phyloP scores from a whole-genome alignment of 441 rosid genomes.

The Adansonia grandidieri region DNA sequence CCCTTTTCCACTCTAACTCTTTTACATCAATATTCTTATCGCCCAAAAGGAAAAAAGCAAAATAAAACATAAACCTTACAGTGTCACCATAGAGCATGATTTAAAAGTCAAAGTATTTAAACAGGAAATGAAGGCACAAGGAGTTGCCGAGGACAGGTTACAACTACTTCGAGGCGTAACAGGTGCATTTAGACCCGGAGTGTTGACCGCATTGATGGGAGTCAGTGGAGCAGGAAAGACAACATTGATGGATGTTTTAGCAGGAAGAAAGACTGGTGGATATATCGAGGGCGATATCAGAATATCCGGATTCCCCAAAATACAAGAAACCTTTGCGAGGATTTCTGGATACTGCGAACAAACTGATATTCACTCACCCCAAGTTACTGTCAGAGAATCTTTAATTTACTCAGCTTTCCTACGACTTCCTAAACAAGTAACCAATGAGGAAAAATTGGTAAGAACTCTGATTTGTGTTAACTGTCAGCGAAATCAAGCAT shows the following conservation, averaged over 20 bases:
- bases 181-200: constrained; percentile 87
- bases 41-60: background rate
- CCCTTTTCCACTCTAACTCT: background rate
- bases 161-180: constrained; percentile 75
- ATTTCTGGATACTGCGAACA: constrained; percentile 97
- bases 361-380: constrained; percentile 87
- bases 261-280: constrained; percentile 91
- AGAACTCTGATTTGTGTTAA: background rate
- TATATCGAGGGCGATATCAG: constrained; percentile 80
- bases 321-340: constrained; percentile 95
- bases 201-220: constrained; percentile 94
- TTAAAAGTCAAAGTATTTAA: background rate
- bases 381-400: constrained; percentile 84
- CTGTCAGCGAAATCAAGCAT: background rate
- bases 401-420: constrained; percentile 90
- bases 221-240: constrained; percentile 99
- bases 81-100: background rate
- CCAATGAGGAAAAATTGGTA: constrained; percentile 74
- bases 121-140: constrained; percentile 95
- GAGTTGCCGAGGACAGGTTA: constrained; percentile 63
- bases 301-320: constrained; percentile 83
- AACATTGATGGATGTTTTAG: constrained; percentile 93
- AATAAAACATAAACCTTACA: background rate
- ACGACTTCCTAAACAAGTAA: constrained; percentile 73
- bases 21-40: background rate